phyloP scores from a whole-genome alignment of 2,329 filamentous ascomycete species.

The Pseudocercospora eumusae region DNA sequence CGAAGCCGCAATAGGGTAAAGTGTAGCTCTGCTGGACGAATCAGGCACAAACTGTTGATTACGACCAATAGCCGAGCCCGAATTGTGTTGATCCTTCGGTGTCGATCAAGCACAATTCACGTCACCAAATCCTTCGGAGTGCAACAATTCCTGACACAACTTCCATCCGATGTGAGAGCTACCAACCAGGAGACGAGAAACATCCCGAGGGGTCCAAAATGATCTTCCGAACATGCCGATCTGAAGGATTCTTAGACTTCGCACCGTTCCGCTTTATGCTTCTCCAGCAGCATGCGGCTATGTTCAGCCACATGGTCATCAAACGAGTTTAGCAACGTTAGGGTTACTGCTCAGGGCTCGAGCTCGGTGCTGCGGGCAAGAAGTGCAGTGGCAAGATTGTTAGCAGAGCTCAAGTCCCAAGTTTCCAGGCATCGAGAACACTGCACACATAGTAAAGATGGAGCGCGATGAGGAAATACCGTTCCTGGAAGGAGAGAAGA shows the following conservation, averaged over 20 bases:
- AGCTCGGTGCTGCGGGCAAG: background rate
- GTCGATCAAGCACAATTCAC: conserved; percentile 10
- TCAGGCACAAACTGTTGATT: background rate
- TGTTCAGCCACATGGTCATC: conserved; percentile 9
- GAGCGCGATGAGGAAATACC: conserved; percentile 12
- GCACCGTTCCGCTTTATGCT: conserved; percentile 1
- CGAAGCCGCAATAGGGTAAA: background rate
- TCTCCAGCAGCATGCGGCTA: conserved; percentile 1
- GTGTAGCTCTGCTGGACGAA: conserved; percentile 1
- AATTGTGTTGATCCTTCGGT: conserved; percentile 8
- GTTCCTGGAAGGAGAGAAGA: conserved; percentile 6
- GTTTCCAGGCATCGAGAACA: background rate
- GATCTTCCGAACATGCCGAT: conserved; percentile 8
- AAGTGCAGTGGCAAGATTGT: background rate
- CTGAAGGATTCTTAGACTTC: conserved; percentile 5
- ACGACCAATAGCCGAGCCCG: background rate
- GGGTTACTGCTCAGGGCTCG: background rate
- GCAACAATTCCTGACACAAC: background rate
- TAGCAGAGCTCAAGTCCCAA: background rate
- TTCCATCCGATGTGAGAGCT: background rate
- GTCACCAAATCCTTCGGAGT: background rate
- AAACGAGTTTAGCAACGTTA: background rate
- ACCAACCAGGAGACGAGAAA: background rate
- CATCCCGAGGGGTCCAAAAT: background rate
- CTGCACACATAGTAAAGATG: conserved; percentile 1